Base-by-base conservation (phyloP, 2,329 filamentous ascomycete genomes). In the Macrophomina tecta region DNA sequence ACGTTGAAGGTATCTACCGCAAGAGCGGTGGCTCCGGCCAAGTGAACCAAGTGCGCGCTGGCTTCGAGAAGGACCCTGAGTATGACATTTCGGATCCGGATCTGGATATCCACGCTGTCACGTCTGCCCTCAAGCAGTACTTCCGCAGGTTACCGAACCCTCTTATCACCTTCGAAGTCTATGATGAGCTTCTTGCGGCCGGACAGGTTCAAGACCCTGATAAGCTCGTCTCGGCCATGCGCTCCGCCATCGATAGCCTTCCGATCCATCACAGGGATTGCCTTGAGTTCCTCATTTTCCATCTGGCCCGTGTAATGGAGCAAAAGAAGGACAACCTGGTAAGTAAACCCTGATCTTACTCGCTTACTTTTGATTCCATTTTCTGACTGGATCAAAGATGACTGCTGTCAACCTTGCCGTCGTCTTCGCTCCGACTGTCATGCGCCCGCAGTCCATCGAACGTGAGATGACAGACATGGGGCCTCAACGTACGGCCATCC, bases 381-480 rank as follows among this genome's bases (percentile, higher is more conserved):
- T 51, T 32, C 51, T 65, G 11, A 66, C 61, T 45, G 1, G n/a
- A 14, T 1, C 11, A 45, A 23, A 92, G 89, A 99, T 99, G 95
- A 97, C 93, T 30, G 92, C 94, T 66, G 92, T 96, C 80, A 99
- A 99, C 76, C 82, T 98, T 69, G 93, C 95, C 3, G 95, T 99
- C 49, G 95, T 99, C 45, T 99, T 99, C 77, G 95, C 95, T 8
- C 95, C 95, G 7, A 99, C 95, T 0, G 96, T 99, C 72, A 97
- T 99, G 92, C 88, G 94, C 72, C 93, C 96, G 66, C 86, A 89
- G 75, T 94, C 90, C 74, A 87, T 98, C 69, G 93, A 97, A 78
- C 89, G 93, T 69, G 95, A 99, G 79, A 96, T 99, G 89, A 94
- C 90, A 36, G 95, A 99, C 77, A 97, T 97, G 85, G 91, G 95